Evolutionary conservation across 306 rosid genomes (phyloP).

Genomic region (Cucurbita moschata): DNA sequence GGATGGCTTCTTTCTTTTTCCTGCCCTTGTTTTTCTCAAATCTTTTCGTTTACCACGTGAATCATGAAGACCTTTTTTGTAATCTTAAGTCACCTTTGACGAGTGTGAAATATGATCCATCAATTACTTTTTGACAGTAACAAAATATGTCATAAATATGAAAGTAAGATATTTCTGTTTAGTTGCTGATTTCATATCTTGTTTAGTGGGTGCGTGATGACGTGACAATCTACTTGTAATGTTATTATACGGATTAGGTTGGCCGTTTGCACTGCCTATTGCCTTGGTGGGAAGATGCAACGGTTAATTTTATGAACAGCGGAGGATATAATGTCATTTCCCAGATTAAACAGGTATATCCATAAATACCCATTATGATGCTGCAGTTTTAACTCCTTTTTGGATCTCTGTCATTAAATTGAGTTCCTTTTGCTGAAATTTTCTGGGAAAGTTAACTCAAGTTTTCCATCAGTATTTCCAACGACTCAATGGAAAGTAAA

Average conservation of each 20-base stretch:
- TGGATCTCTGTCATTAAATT: neutral
- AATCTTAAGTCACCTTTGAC: neutral
- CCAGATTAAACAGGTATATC: conserved; percentile 29
- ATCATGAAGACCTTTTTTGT: neutral
- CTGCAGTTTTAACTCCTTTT: neutral
- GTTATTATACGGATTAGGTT: conserved; percentile 17
- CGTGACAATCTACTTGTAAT: neutral
- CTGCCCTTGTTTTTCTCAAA: neutral
- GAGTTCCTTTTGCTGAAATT: neutral
- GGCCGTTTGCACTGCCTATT: conserved; percentile 42
- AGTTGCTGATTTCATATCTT: neutral
- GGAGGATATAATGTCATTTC: conserved; percentile 39
- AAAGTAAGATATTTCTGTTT: neutral
- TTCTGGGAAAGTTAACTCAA: neutral
- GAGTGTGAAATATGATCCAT: neutral
- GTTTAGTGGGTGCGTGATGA: neutral
- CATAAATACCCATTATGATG: neutral
- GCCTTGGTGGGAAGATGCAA: conserved; percentile 53
- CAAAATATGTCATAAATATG: neutral
- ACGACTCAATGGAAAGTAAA: neutral
- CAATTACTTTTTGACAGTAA: neutral
- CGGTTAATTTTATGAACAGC: conserved; percentile 26
- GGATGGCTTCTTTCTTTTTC: neutral
- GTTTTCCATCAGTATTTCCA: neutral
- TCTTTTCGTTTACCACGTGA: neutral